Percentiles rank a stretch among this genome's conserved stretches.
Evolutionary conservation across 371 early-diverging fungal genomes (phyloP).

Genomic region (Lichtheimia corymbifera): DNA sequence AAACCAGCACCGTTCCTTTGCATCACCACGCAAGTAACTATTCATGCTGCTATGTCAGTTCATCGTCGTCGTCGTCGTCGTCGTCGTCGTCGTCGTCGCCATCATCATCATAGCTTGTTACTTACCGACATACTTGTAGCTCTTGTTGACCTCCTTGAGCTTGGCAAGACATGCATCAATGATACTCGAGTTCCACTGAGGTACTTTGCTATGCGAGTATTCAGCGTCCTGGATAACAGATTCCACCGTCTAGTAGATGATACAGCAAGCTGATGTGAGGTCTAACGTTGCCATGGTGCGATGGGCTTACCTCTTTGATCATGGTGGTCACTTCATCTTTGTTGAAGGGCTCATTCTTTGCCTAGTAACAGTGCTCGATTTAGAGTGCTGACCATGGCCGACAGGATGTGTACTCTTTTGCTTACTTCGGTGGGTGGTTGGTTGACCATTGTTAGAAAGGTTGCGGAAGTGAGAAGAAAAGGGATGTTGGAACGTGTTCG

Average conservation of each 20-base stretch:
- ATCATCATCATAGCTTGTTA: not conserved
- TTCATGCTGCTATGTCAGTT: not conserved
- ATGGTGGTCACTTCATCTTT: slow-evolving; percentile 17
- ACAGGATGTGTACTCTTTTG: not conserved
- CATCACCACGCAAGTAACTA: slow-evolving; percentile 74
- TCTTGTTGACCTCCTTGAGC: slow-evolving; percentile 63
- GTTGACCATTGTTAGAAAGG: not conserved
- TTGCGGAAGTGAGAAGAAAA: not conserved
- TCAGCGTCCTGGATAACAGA: slow-evolving; percentile 60
- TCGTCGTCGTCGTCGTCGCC: not conserved
- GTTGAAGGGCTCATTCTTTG: slow-evolving; percentile 14
- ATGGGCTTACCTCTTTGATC: slow-evolving; percentile 19
- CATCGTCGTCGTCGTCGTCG: not conserved
- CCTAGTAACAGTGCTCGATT: not conserved
- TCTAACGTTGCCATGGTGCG: not conserved
- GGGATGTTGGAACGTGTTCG: not conserved
- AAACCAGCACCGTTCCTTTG: slow-evolving; percentile 79
- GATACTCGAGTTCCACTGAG: slow-evolving; percentile 69
- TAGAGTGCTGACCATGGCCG: not conserved
- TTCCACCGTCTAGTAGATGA: slow-evolving; percentile 55
- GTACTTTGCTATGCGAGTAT: slow-evolving; percentile 70
- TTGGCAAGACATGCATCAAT: slow-evolving; percentile 67
- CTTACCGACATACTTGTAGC: slow-evolving; percentile 76
- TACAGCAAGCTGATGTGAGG: not conserved
- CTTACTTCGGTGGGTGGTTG: slow-evolving; percentile 1